Conservation (phyloP, 1,139 yeast species). For the Magnusiomyces suaveolens region DNA sequence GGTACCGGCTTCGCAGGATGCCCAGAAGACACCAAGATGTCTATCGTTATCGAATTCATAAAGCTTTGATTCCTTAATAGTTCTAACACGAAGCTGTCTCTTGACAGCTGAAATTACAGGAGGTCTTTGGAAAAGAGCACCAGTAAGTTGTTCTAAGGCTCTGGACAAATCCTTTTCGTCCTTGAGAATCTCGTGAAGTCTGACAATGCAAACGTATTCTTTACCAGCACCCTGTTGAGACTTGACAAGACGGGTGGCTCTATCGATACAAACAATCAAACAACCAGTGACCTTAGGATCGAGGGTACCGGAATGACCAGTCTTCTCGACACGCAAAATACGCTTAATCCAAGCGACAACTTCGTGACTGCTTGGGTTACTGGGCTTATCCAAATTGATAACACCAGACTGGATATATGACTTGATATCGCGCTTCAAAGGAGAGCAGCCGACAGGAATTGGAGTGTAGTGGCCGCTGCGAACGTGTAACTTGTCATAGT, state of each 20-base stretch:
- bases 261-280: slow-evolving; percentile 92
- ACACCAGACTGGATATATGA: slow-evolving; percentile 90
- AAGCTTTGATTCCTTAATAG: slow-evolving; percentile 90
- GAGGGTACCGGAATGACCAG: slow-evolving; percentile 98
- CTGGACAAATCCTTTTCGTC: slow-evolving; percentile 87
- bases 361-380: slow-evolving; percentile 96
- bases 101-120: slow-evolving; percentile 97
- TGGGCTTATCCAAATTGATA: slow-evolving; percentile 93
- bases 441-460: slow-evolving; percentile 89
- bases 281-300: slow-evolving; percentile 96
- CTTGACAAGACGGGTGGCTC: slow-evolving; percentile 95
- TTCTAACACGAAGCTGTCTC: slow-evolving; percentile 96
- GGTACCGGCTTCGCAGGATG: slow-evolving; percentile 98
- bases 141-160: slow-evolving; percentile 86
- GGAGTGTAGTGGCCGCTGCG: slow-evolving; percentile 97
- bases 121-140: slow-evolving; percentile 98
- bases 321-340: slow-evolving; percentile 87
- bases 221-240: slow-evolving; percentile 99
- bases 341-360: slow-evolving; percentile 99
- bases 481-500: slow-evolving; percentile 86
- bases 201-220: slow-evolving; percentile 95
- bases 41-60: slow-evolving; percentile 95
- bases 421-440: slow-evolving; percentile 86
- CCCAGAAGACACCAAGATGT: slow-evolving; percentile 97
- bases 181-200: slow-evolving; percentile 86